Conservation (phyloP, 495 filamentous ascomycete genomes). For the Immersiella caudata region DNA sequence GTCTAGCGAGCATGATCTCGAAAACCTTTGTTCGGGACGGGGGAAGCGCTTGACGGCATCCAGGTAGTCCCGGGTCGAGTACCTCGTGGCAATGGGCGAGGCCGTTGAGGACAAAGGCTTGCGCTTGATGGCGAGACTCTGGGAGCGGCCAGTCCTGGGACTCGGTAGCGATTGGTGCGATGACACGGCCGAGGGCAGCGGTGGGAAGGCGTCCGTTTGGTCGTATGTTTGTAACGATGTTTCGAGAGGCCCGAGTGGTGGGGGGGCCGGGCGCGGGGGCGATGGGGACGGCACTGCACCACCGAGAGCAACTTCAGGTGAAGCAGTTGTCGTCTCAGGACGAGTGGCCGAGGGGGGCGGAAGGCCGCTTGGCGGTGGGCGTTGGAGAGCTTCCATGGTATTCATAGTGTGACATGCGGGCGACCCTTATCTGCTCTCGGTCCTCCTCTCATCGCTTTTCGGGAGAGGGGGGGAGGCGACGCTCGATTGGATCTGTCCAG, state of each 20-base stretch:
- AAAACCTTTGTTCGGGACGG: constrained; percentile 51
- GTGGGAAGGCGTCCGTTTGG: constrained; percentile 35
- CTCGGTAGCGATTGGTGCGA: constrained; percentile 31
- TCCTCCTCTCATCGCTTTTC: constrained; percentile 4
- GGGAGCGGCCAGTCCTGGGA: constrained; percentile 35
- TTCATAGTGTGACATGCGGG: constrained; percentile 22
- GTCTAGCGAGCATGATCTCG: constrained; percentile 55
- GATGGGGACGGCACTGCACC: constrained; percentile 26
- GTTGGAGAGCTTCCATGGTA: constrained; percentile 32
- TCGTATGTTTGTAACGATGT: constrained; percentile 25
- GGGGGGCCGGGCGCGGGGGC: constrained; percentile 16
- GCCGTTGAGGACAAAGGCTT: constrained; percentile 59
- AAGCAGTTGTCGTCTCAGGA: constrained; percentile 38
- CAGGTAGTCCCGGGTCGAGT: constrained; percentile 50
- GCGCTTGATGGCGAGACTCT: constrained; percentile 49
- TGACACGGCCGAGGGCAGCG: constrained; percentile 21
- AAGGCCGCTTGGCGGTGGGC: constrained; percentile 8
- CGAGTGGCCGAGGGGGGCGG: constrained; percentile 13
- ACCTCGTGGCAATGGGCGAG: constrained; percentile 52
- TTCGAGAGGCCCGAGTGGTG: constrained; percentile 24
- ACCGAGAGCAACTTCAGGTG: constrained; percentile 29
- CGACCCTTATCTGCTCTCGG: constrained; percentile 19
- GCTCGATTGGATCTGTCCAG: constrained; percentile 16
- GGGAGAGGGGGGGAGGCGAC: background rate
- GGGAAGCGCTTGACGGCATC: constrained; percentile 40